These are phyloP conservation scores for Danielozyma ontarioensis DNA, from an alignment of 805 yeast species.

Conservation along the genomic window DNA sequence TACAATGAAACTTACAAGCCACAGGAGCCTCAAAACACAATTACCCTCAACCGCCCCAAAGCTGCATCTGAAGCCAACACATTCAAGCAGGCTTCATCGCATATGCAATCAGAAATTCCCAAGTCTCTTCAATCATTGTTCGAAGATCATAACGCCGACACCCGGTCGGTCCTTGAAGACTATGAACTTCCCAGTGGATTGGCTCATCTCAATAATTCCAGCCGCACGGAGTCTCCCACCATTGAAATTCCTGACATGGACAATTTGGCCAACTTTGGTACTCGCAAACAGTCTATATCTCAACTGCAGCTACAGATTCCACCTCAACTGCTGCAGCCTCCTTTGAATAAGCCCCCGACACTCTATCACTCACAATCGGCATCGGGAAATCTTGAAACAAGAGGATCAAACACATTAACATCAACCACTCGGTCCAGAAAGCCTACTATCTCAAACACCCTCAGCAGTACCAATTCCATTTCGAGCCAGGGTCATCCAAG, in stretches of 20 bases:
- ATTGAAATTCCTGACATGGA: slow-evolving; percentile 71
- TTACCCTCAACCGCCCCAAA: slow-evolving; percentile 4
- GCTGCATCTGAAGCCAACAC: no score
- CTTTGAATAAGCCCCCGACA: slow-evolving; percentile 37
- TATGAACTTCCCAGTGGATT: slow-evolving; percentile 9
- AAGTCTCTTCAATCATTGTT: slow-evolving; percentile 37
- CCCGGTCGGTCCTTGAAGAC: slow-evolving; percentile 65
- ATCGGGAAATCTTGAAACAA: slow-evolving; percentile 32
- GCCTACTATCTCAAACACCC: slow-evolving; percentile 35
- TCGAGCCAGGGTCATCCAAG: slow-evolving; percentile 7
- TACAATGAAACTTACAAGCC: slow-evolving; percentile 13
- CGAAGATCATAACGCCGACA: no score
- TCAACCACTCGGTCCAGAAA: slow-evolving; percentile 25
- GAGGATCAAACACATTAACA: slow-evolving; percentile 17
- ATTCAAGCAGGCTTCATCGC: no score
- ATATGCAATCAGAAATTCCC: slow-evolving; percentile 49
- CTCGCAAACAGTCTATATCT: slow-evolving; percentile 4
- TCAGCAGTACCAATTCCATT: slow-evolving; percentile 3
- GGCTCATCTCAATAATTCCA: slow-evolving; percentile 1
- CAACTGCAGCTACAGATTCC: neutral
- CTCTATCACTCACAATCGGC: slow-evolving; percentile 41
- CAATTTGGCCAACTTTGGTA: slow-evolving; percentile 20
- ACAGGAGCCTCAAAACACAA: slow-evolving; percentile 7
- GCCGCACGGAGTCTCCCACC: slow-evolving; percentile 49
- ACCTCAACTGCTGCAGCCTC: slow-evolving; percentile 13